A percentile compares a stretch with the other conserved stretches of the same genome.
These are phyloP conservation scores for Karstenula rhodostoma DNA, from an alignment of 2,329 filamentous ascomycete species.

Conservation along the genomic window DNA sequence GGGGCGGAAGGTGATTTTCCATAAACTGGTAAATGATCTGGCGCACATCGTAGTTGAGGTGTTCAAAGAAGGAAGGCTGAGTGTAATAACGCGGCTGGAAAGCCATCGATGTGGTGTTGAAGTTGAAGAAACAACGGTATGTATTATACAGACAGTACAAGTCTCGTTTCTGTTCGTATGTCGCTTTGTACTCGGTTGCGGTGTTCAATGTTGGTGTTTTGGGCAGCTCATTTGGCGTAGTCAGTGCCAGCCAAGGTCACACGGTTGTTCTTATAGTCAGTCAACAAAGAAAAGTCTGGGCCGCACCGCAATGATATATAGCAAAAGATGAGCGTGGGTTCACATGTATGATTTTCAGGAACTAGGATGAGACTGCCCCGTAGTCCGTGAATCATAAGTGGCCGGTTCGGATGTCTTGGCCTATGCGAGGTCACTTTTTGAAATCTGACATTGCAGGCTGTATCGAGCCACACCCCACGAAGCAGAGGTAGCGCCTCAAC, in stretches of 20 bases:
- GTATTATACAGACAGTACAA: neutral
- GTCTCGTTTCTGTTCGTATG: neutral
- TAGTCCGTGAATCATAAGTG: constrained; percentile 1
- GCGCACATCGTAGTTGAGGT: constrained; percentile 9
- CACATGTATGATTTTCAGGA: neutral
- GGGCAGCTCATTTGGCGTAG: neutral
- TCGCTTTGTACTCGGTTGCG: neutral
- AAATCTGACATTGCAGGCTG: neutral
- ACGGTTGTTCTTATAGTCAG: neutral
- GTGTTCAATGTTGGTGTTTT: too few species aligned
- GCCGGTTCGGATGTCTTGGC: constrained; percentile 1
- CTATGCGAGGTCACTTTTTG: constrained; percentile 2
- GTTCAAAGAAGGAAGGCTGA: constrained; percentile 7
- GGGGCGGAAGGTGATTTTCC: neutral
- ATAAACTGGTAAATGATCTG: constrained; percentile 3
- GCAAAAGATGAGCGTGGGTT: neutral
- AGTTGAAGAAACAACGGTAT: neutral
- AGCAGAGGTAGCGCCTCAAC: too few species aligned
- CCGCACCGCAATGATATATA: neutral
- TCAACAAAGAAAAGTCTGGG: neutral
- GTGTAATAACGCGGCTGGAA: neutral
- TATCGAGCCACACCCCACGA: neutral
- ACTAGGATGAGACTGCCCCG: neutral
- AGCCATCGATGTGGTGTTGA: neutral
- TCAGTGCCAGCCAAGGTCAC: neutral